Percentiles rank a stretch among this genome's conserved stretches.
These are phyloP conservation scores for Pezicula carpinea DNA, from an alignment of 2,329 filamentous ascomycete genomes.

Conservation along the genomic window DNA sequence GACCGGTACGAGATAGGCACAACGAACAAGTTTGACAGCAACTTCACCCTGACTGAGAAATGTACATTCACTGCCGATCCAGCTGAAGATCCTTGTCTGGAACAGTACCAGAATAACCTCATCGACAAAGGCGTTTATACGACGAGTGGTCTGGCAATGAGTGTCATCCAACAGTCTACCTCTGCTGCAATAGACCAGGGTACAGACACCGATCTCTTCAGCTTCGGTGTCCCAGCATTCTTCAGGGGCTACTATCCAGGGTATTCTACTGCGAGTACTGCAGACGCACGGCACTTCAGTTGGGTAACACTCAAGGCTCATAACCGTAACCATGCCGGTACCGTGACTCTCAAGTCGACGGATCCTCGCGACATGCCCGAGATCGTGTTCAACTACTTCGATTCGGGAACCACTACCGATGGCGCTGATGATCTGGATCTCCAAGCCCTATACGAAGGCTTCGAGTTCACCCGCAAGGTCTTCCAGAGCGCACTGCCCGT, in stretches of 20 bases:
- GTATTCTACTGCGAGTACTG: conserved; percentile 31
- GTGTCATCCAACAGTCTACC: conserved; percentile 21
- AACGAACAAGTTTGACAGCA: conserved; percentile 35
- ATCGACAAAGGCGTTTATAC: conserved; percentile 15
- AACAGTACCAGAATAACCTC: conserved; percentile 14
- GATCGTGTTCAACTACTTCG: conserved; percentile 58
- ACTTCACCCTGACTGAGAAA: conserved; percentile 30
- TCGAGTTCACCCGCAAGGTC: conserved; percentile 3
- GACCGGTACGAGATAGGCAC: conserved; percentile 47
- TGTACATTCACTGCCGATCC: conserved; percentile 30
- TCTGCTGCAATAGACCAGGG: conserved; percentile 30
- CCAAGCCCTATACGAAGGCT: conserved; percentile 4
- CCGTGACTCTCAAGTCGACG: conserved; percentile 52
- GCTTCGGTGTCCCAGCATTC: conserved; percentile 23
- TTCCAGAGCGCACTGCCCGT: conserved; percentile 25
- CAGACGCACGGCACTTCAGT: conserved; percentile 33
- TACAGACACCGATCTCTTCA: conserved; percentile 32
- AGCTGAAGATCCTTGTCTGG: conserved; percentile 31
- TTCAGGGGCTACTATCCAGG: conserved; percentile 38
- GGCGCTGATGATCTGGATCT: conserved; percentile 6
- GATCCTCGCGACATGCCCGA: conserved; percentile 59
- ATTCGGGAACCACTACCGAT: conserved; percentile 12
- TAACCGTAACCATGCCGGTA: conserved; percentile 55
- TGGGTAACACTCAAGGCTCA: conserved; percentile 52
- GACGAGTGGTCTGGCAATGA: conserved; percentile 46